Evolutionary conservation across 495 filamentous ascomycete genomes (phyloP).

Genomic region (Neurospora africana): DNA sequence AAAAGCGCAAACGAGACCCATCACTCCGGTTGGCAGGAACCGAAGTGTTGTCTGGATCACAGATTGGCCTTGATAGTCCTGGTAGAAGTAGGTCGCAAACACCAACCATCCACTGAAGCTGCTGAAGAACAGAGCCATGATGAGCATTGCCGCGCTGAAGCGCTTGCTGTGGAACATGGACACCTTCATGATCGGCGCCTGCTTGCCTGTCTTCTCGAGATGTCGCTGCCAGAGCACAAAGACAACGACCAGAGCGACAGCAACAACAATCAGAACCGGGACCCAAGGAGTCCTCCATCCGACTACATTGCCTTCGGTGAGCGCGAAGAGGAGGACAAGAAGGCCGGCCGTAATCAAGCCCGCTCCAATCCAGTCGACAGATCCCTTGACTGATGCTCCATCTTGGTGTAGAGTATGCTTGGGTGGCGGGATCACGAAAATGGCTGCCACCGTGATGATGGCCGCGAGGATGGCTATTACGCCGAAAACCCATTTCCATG

Average conservation of each 20-base stretch:
- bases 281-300: constrained; percentile 63
- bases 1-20: constrained; percentile 37
- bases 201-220: constrained; percentile 33
- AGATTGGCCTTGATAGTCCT: constrained; percentile 45
- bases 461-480: constrained; percentile 52
- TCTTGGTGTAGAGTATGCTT: constrained; percentile 20
- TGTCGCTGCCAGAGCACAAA: constrained; percentile 59
- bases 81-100: constrained; percentile 53
- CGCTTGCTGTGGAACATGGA: constrained; percentile 41
- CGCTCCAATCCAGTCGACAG: constrained; percentile 57
- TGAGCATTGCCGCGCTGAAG: constrained; percentile 49
- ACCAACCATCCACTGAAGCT: constrained; percentile 50
- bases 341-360: constrained; percentile 53
- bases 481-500: constrained; percentile 59
- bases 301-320: constrained; percentile 52
- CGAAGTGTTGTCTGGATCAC: constrained; percentile 48
- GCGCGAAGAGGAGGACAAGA: constrained; percentile 48
- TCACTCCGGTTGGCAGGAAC: constrained; percentile 50
- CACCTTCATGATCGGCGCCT: constrained; percentile 48
- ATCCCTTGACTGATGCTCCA: constrained; percentile 15
- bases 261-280: constrained; percentile 50
- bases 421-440: constrained; percentile 57
- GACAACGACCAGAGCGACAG: constrained; percentile 42
- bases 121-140: constrained; percentile 49
- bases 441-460: constrained; percentile 45